phyloP scores from a whole-genome alignment of 208 protist species.

The Phytomonas sp. region DNA sequence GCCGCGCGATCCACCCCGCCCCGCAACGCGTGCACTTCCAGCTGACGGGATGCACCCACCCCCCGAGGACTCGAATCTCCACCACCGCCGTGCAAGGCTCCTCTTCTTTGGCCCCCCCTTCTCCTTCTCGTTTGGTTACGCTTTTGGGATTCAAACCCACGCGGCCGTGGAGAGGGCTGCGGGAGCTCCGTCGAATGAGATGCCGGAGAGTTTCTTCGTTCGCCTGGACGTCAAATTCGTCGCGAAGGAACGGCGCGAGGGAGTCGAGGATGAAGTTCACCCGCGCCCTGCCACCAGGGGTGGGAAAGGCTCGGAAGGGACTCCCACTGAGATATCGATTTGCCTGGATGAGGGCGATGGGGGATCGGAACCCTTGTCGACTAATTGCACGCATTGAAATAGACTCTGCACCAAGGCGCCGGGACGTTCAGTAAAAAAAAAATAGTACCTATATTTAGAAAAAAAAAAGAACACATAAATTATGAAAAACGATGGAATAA shows the following conservation, averaged over 20 bases:
- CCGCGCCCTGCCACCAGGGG: background rate
- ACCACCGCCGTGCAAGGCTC: background rate
- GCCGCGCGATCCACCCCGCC: constrained; percentile 42
- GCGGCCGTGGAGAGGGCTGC: background rate
- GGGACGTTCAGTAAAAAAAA: background rate
- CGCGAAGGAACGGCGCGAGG: constrained; percentile 22
- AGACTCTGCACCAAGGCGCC: background rate
- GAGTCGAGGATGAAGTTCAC: constrained; percentile 16
- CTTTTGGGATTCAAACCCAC: no score
- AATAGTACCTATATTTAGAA: background rate
- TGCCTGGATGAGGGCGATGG: background rate
- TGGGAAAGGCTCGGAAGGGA: background rate
- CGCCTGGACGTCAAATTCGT: constrained; percentile 24
- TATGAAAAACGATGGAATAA: background rate
- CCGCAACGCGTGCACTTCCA: constrained; percentile 46
- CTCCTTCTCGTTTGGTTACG: no score
- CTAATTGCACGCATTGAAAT: background rate
- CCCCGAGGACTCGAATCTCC: constrained; percentile 18
- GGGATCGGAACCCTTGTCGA: background rate
- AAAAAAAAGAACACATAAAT: background rate
- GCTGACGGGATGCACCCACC: constrained; percentile 38
- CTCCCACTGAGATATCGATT: background rate
- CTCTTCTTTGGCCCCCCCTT: no score
- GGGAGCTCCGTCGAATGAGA: constrained; percentile 4
- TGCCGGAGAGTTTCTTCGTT: constrained; percentile 26